Conservation (phyloP, 768 basidiomycete genomes). For the Tulasnella sp. region DNA sequence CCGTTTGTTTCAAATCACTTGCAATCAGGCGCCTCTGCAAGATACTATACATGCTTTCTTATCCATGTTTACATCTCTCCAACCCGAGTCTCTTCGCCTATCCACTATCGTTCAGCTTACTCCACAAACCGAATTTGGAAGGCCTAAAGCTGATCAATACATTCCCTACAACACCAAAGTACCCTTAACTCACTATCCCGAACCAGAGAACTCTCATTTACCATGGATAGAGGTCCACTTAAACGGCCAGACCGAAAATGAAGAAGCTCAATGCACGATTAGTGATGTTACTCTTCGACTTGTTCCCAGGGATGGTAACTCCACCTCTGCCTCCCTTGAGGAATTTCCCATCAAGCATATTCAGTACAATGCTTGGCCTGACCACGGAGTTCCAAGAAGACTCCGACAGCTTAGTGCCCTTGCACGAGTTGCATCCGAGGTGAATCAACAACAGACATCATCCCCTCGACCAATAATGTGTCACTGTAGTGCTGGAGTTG, state of each 20-base stretch:
- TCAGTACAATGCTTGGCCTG: constrained; percentile 69
- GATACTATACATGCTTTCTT: constrained; percentile 64
- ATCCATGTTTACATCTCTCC: constrained; percentile 38
- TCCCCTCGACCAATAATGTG: constrained; percentile 63
- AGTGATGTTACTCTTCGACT: constrained; percentile 35
- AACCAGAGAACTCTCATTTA: constrained; percentile 28
- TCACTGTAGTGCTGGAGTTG: constrained; percentile 79
- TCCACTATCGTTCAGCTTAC: constrained; percentile 78
- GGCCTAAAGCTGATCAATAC: constrained; percentile 64
- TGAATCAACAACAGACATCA: neutral
- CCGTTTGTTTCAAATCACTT: neutral
- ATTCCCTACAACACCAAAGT: constrained; percentile 36
- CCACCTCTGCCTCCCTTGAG: constrained; percentile 4
- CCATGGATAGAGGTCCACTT: constrained; percentile 48
- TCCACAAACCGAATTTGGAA: constrained; percentile 50
- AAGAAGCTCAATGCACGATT: constrained; percentile 46
- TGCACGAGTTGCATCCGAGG: neutral
- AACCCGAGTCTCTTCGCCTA: constrained; percentile 32
- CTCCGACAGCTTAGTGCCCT: constrained; percentile 1
- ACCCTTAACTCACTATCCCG: constrained; percentile 18
- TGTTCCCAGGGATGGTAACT: neutral
- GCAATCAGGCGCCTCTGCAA: constrained; percentile 45
- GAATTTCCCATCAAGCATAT: constrained; percentile 49
- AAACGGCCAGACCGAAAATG: constrained; percentile 32
- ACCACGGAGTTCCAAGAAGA: constrained; percentile 59